A percentile compares a stretch with the other conserved stretches of the same genome.
phyloP scores from a whole-genome alignment of 768 basidiomycete species.

The Lactifluus echinatus region DNA sequence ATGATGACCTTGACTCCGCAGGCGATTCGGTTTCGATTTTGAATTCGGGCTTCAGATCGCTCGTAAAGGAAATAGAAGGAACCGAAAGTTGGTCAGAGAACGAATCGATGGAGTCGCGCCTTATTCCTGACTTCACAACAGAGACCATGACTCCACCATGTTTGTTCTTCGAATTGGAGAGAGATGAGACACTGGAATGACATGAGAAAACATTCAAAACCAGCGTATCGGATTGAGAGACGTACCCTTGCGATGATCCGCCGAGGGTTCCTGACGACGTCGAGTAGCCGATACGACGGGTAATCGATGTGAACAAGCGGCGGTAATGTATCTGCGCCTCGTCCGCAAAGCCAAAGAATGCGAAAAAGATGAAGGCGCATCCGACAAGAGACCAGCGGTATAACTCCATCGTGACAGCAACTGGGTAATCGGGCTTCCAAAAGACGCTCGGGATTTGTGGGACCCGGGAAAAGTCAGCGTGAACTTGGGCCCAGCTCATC shows the following conservation, averaged over 20 bases:
- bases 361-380: slow-evolving; percentile 38
- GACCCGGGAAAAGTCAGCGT: slow-evolving; percentile 39
- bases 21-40: slow-evolving; percentile 8
- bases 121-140: not conserved
- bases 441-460: slow-evolving; percentile 27
- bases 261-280: slow-evolving; percentile 3
- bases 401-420: slow-evolving; percentile 24
- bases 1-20: not conserved
- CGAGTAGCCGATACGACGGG: slow-evolving; percentile 24
- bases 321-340: slow-evolving; percentile 38
- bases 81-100: slow-evolving; percentile 15
- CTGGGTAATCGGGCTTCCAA: slow-evolving; percentile 30
- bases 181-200: not conserved
- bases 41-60: slow-evolving; percentile 6
- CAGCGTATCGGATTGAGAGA: not conserved
- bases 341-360: slow-evolving; percentile 46
- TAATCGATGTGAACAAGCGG: slow-evolving; percentile 22
- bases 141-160: slow-evolving; percentile 2
- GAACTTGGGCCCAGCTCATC: slow-evolving; percentile 41
- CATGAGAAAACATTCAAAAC: not conserved
- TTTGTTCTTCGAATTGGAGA: slow-evolving; percentile 4
- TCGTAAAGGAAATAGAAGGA: slow-evolving; percentile 7
- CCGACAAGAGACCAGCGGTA: slow-evolving; percentile 34
- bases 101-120: slow-evolving; percentile 4
- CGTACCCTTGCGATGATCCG: slow-evolving; percentile 9